Base-by-base conservation (phyloP, 2,329 filamentous ascomycete genomes). In the Monosporascus sp. region DNA sequence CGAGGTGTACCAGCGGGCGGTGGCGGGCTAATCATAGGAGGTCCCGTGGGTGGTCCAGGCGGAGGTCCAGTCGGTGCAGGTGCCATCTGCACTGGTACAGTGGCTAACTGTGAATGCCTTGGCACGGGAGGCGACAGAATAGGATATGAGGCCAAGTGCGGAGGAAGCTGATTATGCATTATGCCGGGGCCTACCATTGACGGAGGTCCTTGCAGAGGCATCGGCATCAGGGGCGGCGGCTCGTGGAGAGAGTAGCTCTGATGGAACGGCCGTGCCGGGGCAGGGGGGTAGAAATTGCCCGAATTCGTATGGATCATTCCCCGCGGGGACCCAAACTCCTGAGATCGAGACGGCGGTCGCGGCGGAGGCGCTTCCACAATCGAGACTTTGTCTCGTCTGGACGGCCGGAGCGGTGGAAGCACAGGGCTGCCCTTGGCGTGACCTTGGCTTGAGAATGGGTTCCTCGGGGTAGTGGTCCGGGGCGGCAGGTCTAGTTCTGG, bases 251-350 rank as follows among this genome's bases (percentile, higher is more conserved):
- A 64, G 54, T 68, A 71, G 3, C 62, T 60, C 48, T 70, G 70
- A 48, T 73, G 70, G 51, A 65, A 73, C 0, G 70, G 56, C 2
- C 70, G 68, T 41, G 59, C 54, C 5, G 69, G 63, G 2, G 65
- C 63, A 1, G 70, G 67, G 5, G 70, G 68, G 47, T 67, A 73
- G 54, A 65, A 72, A 25, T 49, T 60, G 20, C 70, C 70, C 9
- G 65, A 68, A 52, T 70, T 71, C 1, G 68, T 62, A 7, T 66
- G 62, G 6, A 71, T 51, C 57, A 67, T 57, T 24, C 57, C 60
- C 25, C 56, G 62, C 24, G 62, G 54, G 22, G 64, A 58, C 3
- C 57, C 65, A 48, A 61, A 68, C 8, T 69, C 67, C 34, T 65
- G 59, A 9, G 56, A 48, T 34, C 57, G 57, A 18, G 60, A 62